Percentiles rank a stretch among this genome's conserved stretches.
Conservation (phyloP, 2,329 filamentous ascomycete genomes). For the Fusarium brevicatenulatum region DNA sequence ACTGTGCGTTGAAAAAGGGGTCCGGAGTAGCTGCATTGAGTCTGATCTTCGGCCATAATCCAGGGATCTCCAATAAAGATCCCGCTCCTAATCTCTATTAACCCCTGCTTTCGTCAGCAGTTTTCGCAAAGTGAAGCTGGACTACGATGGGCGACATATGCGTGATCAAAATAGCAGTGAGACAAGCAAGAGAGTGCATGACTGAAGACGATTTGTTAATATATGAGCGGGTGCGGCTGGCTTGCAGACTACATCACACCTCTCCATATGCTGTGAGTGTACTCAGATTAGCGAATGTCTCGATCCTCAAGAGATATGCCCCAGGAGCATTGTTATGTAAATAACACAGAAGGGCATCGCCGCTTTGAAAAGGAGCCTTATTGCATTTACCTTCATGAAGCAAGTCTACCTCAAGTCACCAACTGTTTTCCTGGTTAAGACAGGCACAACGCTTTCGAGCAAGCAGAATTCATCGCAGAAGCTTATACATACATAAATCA, state of each 20-base stretch:
- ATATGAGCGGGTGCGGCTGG: neutral
- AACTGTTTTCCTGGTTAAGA: neutral
- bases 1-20: slow-evolving; percentile 14
- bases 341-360: neutral
- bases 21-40: neutral
- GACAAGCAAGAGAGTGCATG: neutral
- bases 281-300: neutral
- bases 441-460: neutral
- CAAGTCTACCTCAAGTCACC: neutral
- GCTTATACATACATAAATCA: neutral
- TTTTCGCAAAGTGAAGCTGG: neutral
- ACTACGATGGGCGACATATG: neutral
- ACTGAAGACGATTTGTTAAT: neutral
- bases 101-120: neutral
- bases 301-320: neutral
- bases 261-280: neutral
- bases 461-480: neutral
- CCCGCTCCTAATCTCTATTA: neutral
- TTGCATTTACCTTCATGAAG: neutral
- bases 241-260: neutral
- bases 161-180: neutral
- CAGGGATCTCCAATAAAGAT: slow-evolving; percentile 1
- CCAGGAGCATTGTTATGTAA: neutral
- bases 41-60: neutral
- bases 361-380: neutral